Base-by-base conservation (phyloP, 805 yeast genomes). In the Danielozyma ontarioensis region DNA sequence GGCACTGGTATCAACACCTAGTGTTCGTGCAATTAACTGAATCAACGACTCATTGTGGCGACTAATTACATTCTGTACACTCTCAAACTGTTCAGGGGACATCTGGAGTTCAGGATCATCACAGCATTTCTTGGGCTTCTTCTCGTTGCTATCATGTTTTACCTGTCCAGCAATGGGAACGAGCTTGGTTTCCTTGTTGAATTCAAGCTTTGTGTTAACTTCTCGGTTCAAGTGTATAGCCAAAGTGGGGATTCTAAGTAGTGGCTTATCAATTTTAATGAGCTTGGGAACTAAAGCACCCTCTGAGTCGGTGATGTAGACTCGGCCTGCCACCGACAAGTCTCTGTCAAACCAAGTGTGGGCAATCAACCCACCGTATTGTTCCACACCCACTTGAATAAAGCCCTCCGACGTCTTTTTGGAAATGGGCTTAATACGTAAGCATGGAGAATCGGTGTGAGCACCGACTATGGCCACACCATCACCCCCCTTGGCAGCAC, bases 311-410 rank as follows among this genome's bases (percentile, higher is more conserved):
- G 62, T 69, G 13, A 85, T 82, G 53, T 80, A 80, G 1, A 90
- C 95, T 45, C 97, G 71, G 12, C 98, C 98, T 6, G 97, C 97
- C 39, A 88, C 65, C 25, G 90, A 73, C 46, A 93, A 70, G 56
- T 90, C 97, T 39, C 97, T 77, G 57, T 90, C 98, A 52, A 93
- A 90, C 97, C 97, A 90, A 4, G 96, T 77, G 54, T 86, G 96
- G 78, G 97, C 93, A 35, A 89, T 79, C 32, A 96, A 93, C 23
- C 97, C 97, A 36, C 98, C 97, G 51, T 90, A 90, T 31, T 81
- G 76, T 59, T 93, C 97, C 7, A 93, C 95, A 25, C 96, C 97
- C 13, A 93, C 78, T 56, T 89, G 96, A 35, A 78, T 71, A 50
- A 78, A 90, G 1, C 95, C 95, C 47, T 84, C 89, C 13, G 69